Evolutionary conservation across 768 basidiomycete species (phyloP), one percentile per base, ranked within the genome.

Genomic region (Tulasnella sp.): DNA sequence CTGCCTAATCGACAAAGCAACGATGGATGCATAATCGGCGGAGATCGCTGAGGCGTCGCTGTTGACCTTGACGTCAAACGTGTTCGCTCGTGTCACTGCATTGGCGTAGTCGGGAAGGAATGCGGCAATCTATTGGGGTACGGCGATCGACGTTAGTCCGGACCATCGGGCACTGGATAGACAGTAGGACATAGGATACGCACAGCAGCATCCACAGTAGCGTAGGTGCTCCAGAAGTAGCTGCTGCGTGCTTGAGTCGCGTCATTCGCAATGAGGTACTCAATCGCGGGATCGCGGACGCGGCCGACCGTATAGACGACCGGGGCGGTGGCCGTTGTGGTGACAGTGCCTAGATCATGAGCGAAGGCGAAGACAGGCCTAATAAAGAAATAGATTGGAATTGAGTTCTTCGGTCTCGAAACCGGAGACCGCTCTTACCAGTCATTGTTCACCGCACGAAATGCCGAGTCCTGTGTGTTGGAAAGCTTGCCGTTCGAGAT

Each of bases 1-100:
- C 57, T 66, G 65, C 11, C 65, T 25, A 17, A 60, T 53, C 29
- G 62, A 62, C 1, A 65, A 57, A 29, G 59, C 64, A 30, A 63
- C 62, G 29, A 66, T 51, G 30, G 56, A 57, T 0, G 64, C 60
- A 30, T 66, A 66, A 43, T 55, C 60, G 7, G 57, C 60, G 15
- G 65, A 64, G n/a, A 65, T 56, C 8, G 52, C 53, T 8, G 22
- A 9, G 0, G 62, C 62, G 5, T 64, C 60, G 2, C 19, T 17
- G 2, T 60, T 54, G 12, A 29, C 61, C 55, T 48, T 62, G 10
- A 4, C 22, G 24, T 48, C 11, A 19, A 58, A 38, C 17, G 41
- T 25, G 22, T 15, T 34, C 27, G 44, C 46, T 19, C 19, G 19
- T 7, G 8, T 21, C 7, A 48, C 5, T 19, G 46, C 46, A 27